Evolutionary conservation across 139 green algal genomes (phyloP).

Genomic region (Desmodesmus armatus): DNA sequence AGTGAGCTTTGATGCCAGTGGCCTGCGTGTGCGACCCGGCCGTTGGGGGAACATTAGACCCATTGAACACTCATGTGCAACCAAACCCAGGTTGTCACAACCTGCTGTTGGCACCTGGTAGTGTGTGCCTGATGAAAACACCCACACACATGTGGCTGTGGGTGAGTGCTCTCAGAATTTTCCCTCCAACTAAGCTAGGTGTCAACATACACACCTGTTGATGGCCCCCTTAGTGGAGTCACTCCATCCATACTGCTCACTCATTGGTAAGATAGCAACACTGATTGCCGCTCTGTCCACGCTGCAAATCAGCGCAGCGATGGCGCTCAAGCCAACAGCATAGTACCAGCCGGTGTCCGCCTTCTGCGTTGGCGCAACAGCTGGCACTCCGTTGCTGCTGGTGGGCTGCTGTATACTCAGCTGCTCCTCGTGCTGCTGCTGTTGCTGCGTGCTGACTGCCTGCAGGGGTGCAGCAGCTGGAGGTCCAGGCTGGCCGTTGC

Average conservation of each 20-base stretch:
- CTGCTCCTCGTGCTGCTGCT: slow-evolving; percentile 7
- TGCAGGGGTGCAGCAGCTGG: not conserved
- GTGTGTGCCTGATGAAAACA: too few relatives aligned
- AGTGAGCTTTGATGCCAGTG: too few relatives aligned
- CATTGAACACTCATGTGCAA: too few relatives aligned
- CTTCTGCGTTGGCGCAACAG: too few relatives aligned
- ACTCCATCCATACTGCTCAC: slow-evolving; percentile 74
- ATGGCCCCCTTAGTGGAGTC: slow-evolving; percentile 79
- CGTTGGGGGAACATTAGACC: too few relatives aligned
- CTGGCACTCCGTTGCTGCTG: not conserved
- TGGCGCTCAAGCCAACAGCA: slow-evolving; percentile 53
- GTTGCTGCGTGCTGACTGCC: not conserved
- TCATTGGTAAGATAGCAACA: slow-evolving; percentile 84
- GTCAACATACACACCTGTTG: slow-evolving; percentile 51
- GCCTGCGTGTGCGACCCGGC: too few relatives aligned
- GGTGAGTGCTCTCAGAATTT: too few relatives aligned
- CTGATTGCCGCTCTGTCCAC: slow-evolving; percentile 83
- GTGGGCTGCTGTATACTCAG: not conserved
- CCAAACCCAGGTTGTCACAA: too few relatives aligned
- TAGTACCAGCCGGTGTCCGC: slow-evolving; percentile 12
- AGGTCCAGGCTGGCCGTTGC: not conserved
- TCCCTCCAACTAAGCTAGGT: too few relatives aligned
- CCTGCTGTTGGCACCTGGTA: too few relatives aligned
- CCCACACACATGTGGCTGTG: too few relatives aligned
- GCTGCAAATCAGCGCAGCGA: slow-evolving; percentile 72